Base-by-base conservation (phyloP, 164 flowering plant genomes). In the Chimonanthus praecox region DNA sequence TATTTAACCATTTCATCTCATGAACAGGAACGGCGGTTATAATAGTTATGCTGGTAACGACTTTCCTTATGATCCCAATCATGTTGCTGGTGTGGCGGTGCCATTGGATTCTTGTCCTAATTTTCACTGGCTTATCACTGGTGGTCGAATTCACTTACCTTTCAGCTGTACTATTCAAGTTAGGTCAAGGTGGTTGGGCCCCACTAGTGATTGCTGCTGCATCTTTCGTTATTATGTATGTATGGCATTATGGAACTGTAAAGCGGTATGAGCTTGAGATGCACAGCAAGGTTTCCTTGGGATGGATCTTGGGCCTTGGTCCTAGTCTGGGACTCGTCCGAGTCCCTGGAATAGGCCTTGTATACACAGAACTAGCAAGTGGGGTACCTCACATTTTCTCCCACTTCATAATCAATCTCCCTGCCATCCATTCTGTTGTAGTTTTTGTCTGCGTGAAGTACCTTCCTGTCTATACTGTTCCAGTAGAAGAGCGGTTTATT, bases 331-430 rank as follows among this genome's bases (percentile, higher is more conserved):
- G 99, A 7, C 85, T 95, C 5, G 98, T 95, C 15, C 90, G 98
- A 15, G 99, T 95, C 45, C 99, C 98, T 5, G 99, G 99, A 2
- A 86, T 95, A 6, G 99, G 99, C 61, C 91, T 95, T 0, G 97
- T 93, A 8, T 95, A 95, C 84, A 89, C 97, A 0, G 99, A 95
- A 81, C 88, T 93, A 51, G 90, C 98, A 7, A 92, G 90, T 65
- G 98, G 99, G 50, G 99, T 95, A 1, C 99, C 99, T 6, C 92
- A 80, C 78, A 95, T 95, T 62, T 95, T 95, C 77, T 95, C 99
- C 3, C 99, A 95, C 75, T 92, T 95, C 86, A 88, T 95, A 75
- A 95, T 97, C 21, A 95, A 95, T 79, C 81, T 95, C 10, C 98
- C 99, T 1, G 99, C 99, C 49, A 88, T 92, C 71, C 99, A 95